These are phyloP conservation scores for Lentinus tigrinus DNA, from an alignment of 768 basidiomycete genomes.

Conservation along the genomic window DNA sequence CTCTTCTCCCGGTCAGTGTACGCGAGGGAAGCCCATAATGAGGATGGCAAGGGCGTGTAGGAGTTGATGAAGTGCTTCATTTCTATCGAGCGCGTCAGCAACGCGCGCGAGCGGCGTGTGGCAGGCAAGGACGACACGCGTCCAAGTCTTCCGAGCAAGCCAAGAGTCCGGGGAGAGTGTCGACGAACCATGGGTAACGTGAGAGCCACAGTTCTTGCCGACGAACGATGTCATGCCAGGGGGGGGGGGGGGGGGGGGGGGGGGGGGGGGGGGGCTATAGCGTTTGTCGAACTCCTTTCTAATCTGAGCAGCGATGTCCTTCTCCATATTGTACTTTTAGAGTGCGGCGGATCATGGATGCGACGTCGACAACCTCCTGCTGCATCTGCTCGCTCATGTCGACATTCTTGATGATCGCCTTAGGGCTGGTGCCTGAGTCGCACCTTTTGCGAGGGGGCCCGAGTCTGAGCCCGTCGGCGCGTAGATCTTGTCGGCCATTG, in stretches of 20 bases:
- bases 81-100: constrained; percentile 48
- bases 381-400: constrained; percentile 98
- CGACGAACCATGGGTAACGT: constrained; percentile 89
- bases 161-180: constrained; percentile 3
- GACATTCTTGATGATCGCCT: constrained; percentile 94
- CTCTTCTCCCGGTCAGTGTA: too few species aligned
- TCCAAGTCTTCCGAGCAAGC: constrained; percentile 8
- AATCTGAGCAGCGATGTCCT: constrained; percentile 96
- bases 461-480: constrained; percentile 55
- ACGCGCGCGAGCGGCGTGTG: not conserved
- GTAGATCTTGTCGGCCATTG: constrained; percentile 49
- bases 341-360: constrained; percentile 79
- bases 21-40: constrained; percentile 50
- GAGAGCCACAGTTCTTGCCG: constrained; percentile 98
- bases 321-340: constrained; percentile 92
- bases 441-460: constrained; percentile 39
- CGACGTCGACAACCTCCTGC: constrained; percentile 88
- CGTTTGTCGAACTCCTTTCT: constrained; percentile 97
- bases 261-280: constrained; percentile 82
- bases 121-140: not conserved
- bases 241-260: too few species aligned
- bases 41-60: constrained; percentile 88
- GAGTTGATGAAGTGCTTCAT: constrained; percentile 99
- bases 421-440: constrained; percentile 45
- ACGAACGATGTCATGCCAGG: constrained; percentile 99